A percentile compares a stretch with the other conserved stretches of the same genome.
phyloP scores from a whole-genome alignment of 2,329 filamentous ascomycete species.

The Aspergillus phoenicis region DNA sequence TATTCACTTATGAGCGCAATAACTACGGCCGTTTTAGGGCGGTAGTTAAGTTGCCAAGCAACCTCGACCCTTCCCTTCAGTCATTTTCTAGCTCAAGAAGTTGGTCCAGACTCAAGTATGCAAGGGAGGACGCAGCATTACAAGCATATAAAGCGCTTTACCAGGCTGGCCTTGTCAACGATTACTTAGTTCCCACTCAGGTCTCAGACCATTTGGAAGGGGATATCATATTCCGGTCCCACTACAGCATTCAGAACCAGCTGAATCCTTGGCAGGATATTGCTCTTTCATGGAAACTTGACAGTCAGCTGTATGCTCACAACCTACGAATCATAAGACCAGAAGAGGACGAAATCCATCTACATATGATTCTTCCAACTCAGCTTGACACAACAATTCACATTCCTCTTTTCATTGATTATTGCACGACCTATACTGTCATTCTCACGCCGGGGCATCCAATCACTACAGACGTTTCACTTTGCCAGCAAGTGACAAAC shows the following conservation, averaged over 20 bases:
- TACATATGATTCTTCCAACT: not conserved
- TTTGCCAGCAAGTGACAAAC: not conserved
- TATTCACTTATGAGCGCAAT: not conserved
- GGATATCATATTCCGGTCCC: not conserved
- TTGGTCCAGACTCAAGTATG: not conserved
- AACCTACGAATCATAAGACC: not conserved
- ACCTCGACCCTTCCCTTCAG: constrained; percentile 7
- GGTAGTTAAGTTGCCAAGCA: not conserved
- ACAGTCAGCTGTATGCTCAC: not conserved
- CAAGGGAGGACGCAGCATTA: constrained; percentile 8
- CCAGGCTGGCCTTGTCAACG: constrained; percentile 3
- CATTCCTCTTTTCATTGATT: not conserved
- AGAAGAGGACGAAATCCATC: not conserved
- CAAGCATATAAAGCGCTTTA: constrained; percentile 9
- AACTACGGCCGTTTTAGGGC: not conserved
- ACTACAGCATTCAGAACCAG: constrained; percentile 1
- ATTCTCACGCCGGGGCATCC: not conserved
- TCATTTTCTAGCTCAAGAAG: not conserved
- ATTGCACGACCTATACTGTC: not conserved
- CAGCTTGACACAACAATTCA: not conserved
- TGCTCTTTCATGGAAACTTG: not conserved
- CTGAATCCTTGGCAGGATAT: not conserved
- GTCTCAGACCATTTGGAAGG: not conserved
- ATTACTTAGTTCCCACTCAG: constrained; percentile 3
- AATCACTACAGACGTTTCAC: not conserved